Conservation (phyloP, 2,329 filamentous ascomycete genomes). For the Trichoderma hamatum region DNA sequence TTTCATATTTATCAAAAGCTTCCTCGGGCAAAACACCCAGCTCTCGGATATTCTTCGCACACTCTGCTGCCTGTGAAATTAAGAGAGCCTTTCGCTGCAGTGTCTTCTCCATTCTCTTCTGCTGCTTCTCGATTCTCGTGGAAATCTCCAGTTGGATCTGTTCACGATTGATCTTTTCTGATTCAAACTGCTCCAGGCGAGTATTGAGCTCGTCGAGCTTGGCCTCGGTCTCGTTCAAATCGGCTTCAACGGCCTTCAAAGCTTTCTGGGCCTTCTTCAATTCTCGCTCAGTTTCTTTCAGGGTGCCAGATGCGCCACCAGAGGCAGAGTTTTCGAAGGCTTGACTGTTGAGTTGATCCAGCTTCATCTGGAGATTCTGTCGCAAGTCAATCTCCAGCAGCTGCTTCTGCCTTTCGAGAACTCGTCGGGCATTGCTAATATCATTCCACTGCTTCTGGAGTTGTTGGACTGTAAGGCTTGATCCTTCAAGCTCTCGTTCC, state of each 20-base stretch:
- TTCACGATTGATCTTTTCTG: conserved; percentile 64
- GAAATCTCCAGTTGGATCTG: conserved; percentile 75
- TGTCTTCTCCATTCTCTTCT: conserved; percentile 89
- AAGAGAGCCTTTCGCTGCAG: conserved; percentile 85
- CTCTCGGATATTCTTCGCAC: conserved; percentile 86
- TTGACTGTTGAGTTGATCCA: conserved; percentile 81
- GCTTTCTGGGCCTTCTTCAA: conserved; percentile 75
- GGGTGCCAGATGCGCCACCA: conserved; percentile 63
- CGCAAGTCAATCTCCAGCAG: conserved; percentile 83
- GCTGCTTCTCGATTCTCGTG: conserved; percentile 77
- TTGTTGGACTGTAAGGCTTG: conserved; percentile 70
- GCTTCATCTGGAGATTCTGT: conserved; percentile 83
- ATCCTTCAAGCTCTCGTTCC: conserved; percentile 74
- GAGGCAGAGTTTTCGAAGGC: conserved; percentile 68
- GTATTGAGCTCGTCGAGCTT: conserved; percentile 61
- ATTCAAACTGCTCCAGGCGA: conserved; percentile 60
- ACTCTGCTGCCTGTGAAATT: conserved; percentile 75
- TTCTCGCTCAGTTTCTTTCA: conserved; percentile 80
- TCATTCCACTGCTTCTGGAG: conserved; percentile 78
- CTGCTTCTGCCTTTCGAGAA: conserved; percentile 79
- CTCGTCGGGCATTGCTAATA: conserved; percentile 70
- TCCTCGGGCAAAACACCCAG: conserved; percentile 92
- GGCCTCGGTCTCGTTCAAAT: conserved; percentile 73
- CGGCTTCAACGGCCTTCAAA: conserved; percentile 67
- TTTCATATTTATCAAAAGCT: conserved; percentile 87